Evolutionary conservation across 1,284 basidiomycete species (phyloP), one percentile per base, ranked within the genome.

Genomic region (Leucoagaricus sp.): DNA sequence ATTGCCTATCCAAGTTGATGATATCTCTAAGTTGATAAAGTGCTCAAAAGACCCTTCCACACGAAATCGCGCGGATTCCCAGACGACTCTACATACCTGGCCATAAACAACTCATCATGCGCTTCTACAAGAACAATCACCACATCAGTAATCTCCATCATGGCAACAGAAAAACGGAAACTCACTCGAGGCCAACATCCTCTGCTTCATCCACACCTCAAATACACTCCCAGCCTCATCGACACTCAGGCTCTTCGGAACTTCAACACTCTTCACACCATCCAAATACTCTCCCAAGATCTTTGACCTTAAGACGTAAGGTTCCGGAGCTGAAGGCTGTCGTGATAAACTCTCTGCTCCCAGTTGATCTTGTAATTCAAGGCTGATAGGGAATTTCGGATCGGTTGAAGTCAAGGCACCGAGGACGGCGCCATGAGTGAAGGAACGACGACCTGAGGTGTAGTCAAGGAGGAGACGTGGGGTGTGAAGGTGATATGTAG

Each of bases 391-490:
- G 68, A 82, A 89, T 0, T 70, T 72, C 1, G 81, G 78, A 61
- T 87, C 77, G 3, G 81, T 77, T 15, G 74, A 70, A 0, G 82
- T 86, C n/a, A 89, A 65, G 0, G 90, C 86, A 4, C 86, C 85
- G 1, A 92, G 59, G 45, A 92, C 74, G 0, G 85, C 84, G 29
- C 90, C 91, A 6, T 78, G 80, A 1, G 77, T 90, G 58, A 96
- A 88, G 15, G 73, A 64, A 50, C 83, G 81, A 61, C 78, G 76
- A 31, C 92, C 93, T 10, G 84, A 82, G 0, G 90, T 82, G 61
- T 84, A 93, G 58, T 94, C 91, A 45, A 96, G 77, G 31, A 93
- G 72, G 23, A 93, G 67, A 8, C 93, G 82, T 0, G 95, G 93
- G 19, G 93, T 73, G 8, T 90, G 89, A 3, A 98, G 79, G 66